A percentile compares a stretch with the other conserved stretches of the same genome.
Evolutionary conservation across 495 filamentous ascomycete genomes (phyloP).

Genomic region (Neurospora sp.): DNA sequence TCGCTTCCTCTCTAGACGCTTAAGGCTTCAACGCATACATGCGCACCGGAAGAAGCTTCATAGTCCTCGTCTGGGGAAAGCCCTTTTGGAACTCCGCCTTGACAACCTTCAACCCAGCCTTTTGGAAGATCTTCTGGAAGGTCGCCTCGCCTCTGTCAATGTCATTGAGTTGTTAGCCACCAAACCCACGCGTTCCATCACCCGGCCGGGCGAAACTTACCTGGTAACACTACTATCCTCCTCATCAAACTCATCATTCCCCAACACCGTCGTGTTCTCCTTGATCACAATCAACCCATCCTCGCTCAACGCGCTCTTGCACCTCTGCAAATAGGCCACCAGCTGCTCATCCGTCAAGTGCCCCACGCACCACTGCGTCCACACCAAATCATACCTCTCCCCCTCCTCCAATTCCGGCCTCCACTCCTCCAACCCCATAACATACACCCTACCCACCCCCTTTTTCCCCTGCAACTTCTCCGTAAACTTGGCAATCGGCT

Average conservation of each 20-base stretch:
- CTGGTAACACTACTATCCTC: slow-evolving; percentile 71
- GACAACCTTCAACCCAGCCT: slow-evolving; percentile 56
- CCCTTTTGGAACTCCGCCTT: slow-evolving; percentile 68
- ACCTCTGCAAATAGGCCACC: slow-evolving; percentile 53
- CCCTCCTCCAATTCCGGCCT: slow-evolving; percentile 25
- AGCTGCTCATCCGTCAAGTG: slow-evolving; percentile 77
- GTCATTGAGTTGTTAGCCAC: background rate
- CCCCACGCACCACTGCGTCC: slow-evolving; percentile 89
- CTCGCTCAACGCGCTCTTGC: slow-evolving; percentile 42
- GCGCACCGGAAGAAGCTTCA: slow-evolving; percentile 52
- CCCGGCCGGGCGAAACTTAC: slow-evolving; percentile 15
- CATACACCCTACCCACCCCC: slow-evolving; percentile 44
- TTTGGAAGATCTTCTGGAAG: slow-evolving; percentile 56
- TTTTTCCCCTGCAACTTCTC: slow-evolving; percentile 24
- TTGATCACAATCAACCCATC: slow-evolving; percentile 62
- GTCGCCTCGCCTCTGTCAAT: slow-evolving; percentile 51
- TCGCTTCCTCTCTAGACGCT: background rate
- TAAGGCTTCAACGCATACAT: slow-evolving; percentile 53
- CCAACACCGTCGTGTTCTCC: slow-evolving; percentile 66
- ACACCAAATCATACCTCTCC: slow-evolving; percentile 50
- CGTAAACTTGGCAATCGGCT: slow-evolving; percentile 41
- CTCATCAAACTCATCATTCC: slow-evolving; percentile 62
- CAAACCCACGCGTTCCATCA: background rate
- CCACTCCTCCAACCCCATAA: slow-evolving; percentile 66
- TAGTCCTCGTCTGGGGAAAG: slow-evolving; percentile 36